Percentiles rank a stretch among this genome's conserved stretches.
Evolutionary conservation across 1,139 yeast genomes (phyloP).

Genomic region (Geotrichum histeridarum): DNA sequence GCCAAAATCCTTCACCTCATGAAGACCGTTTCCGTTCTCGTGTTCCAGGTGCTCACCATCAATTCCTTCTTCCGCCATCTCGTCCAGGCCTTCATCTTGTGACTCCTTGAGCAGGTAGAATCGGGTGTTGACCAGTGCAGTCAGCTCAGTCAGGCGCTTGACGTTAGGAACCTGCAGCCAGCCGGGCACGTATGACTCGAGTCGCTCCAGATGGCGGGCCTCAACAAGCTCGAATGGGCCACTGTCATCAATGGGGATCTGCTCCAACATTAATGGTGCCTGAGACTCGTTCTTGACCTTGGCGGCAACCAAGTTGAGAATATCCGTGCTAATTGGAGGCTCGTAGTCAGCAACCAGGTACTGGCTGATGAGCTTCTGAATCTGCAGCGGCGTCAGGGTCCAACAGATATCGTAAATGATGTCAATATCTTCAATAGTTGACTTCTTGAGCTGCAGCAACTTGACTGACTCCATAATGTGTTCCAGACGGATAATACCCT

Average conservation of each 20-base stretch:
- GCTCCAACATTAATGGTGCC: conserved; percentile 45
- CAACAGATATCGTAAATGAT: conserved; percentile 93
- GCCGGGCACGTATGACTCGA: conserved; percentile 95
- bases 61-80: conserved; percentile 1
- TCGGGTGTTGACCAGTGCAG: conserved; percentile 45
- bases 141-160: conserved; percentile 83
- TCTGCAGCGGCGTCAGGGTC: conserved; percentile 87
- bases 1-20: conserved; percentile 10
- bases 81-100: not conserved
- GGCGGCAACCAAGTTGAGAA: conserved; percentile 77
- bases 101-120: not conserved
- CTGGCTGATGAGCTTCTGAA: conserved; percentile 84
- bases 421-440: conserved; percentile 83
- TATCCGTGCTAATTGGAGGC: conserved; percentile 82
- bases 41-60: conserved; percentile 2
- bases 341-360: conserved; percentile 94
- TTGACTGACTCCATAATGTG: conserved; percentile 94
- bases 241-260: conserved; percentile 54
- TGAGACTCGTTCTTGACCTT: conserved; percentile 53
- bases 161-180: conserved; percentile 87
- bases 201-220: conserved; percentile 79
- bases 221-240: conserved; percentile 86
- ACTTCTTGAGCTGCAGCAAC: conserved; percentile 83
- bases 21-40: not conserved
- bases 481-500: conserved; percentile 80